phyloP scores from a whole-genome alignment of 768 basidiomycete species.

The Russula foetens region DNA sequence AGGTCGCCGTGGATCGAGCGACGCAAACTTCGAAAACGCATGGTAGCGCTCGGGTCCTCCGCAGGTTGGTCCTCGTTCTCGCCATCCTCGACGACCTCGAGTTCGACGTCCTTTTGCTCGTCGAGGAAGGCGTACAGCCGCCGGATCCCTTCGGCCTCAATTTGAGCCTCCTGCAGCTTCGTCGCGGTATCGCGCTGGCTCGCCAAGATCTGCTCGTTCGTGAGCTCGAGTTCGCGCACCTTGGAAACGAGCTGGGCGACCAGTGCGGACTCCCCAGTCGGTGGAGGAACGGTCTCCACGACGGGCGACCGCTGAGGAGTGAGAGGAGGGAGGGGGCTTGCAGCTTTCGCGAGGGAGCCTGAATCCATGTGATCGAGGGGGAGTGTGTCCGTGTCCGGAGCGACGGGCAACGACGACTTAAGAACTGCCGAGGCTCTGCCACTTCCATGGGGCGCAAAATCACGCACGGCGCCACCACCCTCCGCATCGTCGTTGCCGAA shows the following conservation, averaged over 20 bases:
- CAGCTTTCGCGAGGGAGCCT: not conserved
- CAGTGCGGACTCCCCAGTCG: slow-evolving; percentile 34
- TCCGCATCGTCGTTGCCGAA: slow-evolving; percentile 21
- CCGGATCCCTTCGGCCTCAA: slow-evolving; percentile 62
- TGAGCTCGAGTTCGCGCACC: slow-evolving; percentile 68
- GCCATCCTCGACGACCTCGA: slow-evolving; percentile 34
- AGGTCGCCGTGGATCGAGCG: slow-evolving; percentile 34
- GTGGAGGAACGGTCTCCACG: not conserved
- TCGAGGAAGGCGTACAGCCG: slow-evolving; percentile 62
- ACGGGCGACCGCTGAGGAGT: not conserved
- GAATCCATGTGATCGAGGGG: not conserved
- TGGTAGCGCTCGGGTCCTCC: slow-evolving; percentile 31
- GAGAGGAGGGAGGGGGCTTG: slow-evolving; percentile 24
- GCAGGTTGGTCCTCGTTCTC: slow-evolving; percentile 27
- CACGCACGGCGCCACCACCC: slow-evolving; percentile 32
- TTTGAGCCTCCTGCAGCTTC: slow-evolving; percentile 60
- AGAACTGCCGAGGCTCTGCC: slow-evolving; percentile 6
- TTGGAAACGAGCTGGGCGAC: slow-evolving; percentile 67
- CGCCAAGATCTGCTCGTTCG: slow-evolving; percentile 56
- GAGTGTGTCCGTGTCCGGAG: not conserved
- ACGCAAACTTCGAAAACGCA: slow-evolving; percentile 42
- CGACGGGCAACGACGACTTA: not conserved
- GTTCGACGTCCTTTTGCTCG: slow-evolving; percentile 44
- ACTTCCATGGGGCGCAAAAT: slow-evolving; percentile 54
- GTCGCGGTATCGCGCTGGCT: slow-evolving; percentile 55